Percentiles rank a stretch among this genome's conserved stretches.
phyloP scores from a whole-genome alignment of 441 rosid species.

The Lepidium campestre region DNA sequence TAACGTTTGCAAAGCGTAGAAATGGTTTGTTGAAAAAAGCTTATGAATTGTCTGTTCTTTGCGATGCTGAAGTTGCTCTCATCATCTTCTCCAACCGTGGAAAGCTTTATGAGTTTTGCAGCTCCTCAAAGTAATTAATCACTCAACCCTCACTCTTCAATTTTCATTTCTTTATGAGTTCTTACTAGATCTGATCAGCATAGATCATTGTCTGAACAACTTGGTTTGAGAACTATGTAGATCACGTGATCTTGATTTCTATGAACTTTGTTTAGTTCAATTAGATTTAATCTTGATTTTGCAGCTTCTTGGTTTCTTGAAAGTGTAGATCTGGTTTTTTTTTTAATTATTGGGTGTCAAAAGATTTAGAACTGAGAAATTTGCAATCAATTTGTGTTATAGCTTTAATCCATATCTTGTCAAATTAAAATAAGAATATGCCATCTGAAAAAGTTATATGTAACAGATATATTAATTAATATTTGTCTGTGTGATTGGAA shows the following conservation, averaged over 20 bases:
- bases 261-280: not conserved
- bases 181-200: conserved; percentile 12
- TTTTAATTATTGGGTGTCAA: not conserved
- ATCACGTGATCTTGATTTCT: not conserved
- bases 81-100: conserved; percentile 84
- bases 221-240: not conserved
- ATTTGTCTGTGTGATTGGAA: conserved; percentile 1
- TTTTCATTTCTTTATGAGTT: not conserved
- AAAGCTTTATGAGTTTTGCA: conserved; percentile 84
- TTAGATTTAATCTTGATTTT: not conserved
- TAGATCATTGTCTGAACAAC: not conserved
- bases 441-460: conserved; percentile 1
- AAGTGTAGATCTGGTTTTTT: conserved; percentile 1
- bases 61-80: conserved; percentile 82
- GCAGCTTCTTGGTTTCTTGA: not conserved
- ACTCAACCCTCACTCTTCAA: not conserved
- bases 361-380: not conserved
- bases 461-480: not conserved
- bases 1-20: conserved; percentile 80
- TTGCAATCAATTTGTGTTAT: not conserved
- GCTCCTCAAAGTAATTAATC: conserved; percentile 57
- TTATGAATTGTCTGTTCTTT: conserved; percentile 74
- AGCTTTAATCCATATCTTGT: not conserved
- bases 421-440: not conserved
- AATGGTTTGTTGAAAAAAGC: conserved; percentile 86